phyloP scores from a whole-genome alignment of 495 filamentous ascomycete genomes.

The Podospora conica region DNA sequence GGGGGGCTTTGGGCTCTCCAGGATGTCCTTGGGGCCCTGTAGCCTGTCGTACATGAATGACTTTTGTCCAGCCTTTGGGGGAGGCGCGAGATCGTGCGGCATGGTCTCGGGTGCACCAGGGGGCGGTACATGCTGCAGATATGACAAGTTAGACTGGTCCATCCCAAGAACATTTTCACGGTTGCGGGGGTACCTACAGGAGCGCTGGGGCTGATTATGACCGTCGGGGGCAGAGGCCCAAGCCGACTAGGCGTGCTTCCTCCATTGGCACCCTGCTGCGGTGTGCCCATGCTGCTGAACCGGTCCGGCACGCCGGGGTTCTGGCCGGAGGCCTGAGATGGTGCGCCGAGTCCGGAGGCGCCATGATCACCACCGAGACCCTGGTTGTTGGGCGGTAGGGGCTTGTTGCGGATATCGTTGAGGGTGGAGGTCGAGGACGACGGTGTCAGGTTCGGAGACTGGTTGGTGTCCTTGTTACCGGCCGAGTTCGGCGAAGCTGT shows the following conservation, averaged over 20 bases:
- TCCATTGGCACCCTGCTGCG: slow-evolving; percentile 47
- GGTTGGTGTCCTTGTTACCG: slow-evolving; percentile 46
- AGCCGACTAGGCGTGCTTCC: slow-evolving; percentile 64
- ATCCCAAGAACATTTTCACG: slow-evolving; percentile 4
- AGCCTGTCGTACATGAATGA: slow-evolving; percentile 85
- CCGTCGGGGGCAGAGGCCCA: slow-evolving; percentile 73
- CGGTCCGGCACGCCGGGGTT: slow-evolving; percentile 37
- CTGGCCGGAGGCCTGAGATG: slow-evolving; percentile 20
- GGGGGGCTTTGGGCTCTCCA: slow-evolving; percentile 90
- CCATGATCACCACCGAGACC: slow-evolving; percentile 43
- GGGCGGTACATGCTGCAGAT: slow-evolving; percentile 74
- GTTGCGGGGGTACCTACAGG: slow-evolving; percentile 58
- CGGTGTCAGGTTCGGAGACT: slow-evolving; percentile 58
- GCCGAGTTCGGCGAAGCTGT: slow-evolving; percentile 68
- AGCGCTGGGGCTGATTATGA: slow-evolving; percentile 91
- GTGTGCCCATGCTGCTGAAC: slow-evolving; percentile 34
- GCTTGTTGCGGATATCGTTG: slow-evolving; percentile 79
- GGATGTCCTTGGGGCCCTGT: slow-evolving; percentile 89
- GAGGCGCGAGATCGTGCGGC: slow-evolving; percentile 94
- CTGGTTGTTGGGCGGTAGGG: slow-evolving; percentile 62
- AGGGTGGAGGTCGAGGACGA: slow-evolving; percentile 83
- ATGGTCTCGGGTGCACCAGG: slow-evolving; percentile 95
- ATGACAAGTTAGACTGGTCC: slow-evolving; percentile 19
- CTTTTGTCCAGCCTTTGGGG: slow-evolving; percentile 71
- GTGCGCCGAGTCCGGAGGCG: slow-evolving; percentile 38